phyloP scores from a whole-genome alignment of 2,329 filamentous ascomycete species.

The Juglanconis juglandina region DNA sequence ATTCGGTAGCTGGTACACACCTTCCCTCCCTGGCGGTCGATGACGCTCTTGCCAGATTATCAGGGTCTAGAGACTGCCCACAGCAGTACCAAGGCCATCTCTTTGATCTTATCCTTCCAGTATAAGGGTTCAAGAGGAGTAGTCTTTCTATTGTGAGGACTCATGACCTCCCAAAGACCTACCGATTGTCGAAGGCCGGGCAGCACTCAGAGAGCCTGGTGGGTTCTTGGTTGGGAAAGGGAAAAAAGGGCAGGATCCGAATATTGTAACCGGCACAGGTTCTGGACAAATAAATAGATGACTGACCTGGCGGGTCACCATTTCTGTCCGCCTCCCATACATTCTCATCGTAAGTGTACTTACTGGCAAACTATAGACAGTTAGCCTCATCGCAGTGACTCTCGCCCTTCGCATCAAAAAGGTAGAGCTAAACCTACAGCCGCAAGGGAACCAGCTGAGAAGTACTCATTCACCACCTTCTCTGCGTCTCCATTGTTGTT shows the following conservation, averaged over 20 bases:
- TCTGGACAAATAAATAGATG: neutral
- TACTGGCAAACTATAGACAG: conserved; percentile 39
- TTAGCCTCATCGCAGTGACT: conserved; percentile 8
- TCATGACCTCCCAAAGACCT: no score
- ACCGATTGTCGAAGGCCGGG: no score
- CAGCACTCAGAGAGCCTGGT: no score
- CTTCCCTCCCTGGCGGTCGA: neutral
- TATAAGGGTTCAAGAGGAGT: no score
- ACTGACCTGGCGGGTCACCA: conserved; percentile 29
- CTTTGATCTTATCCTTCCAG: no score
- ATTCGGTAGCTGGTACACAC: neutral
- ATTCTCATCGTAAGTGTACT: conserved; percentile 56
- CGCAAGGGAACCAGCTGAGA: neutral
- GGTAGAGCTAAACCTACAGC: neutral
- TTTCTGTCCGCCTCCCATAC: conserved; percentile 53
- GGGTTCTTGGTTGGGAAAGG: no score
- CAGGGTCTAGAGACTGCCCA: no score
- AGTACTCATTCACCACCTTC: neutral
- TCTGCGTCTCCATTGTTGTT: neutral
- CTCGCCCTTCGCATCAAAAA: neutral
- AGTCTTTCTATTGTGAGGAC: no score
- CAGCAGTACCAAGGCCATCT: no score
- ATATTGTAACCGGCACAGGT: no score
- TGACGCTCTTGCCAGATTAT: neutral
- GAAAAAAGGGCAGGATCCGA: no score